These are phyloP conservation scores for Aspergillus intermedius DNA, from an alignment of 2,329 filamentous ascomycete species.

Conservation along the genomic window DNA sequence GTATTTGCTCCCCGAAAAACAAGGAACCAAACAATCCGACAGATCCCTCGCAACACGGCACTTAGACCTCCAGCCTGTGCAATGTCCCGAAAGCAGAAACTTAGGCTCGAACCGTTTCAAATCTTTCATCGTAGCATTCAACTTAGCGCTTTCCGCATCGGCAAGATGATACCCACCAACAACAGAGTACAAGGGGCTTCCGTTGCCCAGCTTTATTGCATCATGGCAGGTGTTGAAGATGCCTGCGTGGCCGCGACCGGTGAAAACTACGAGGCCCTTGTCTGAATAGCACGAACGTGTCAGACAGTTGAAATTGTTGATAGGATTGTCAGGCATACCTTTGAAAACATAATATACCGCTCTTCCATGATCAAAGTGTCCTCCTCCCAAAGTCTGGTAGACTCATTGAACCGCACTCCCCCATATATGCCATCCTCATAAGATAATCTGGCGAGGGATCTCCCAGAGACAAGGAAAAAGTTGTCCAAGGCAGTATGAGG, in stretches of 20 bases:
- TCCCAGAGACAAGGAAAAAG: slow-evolving; percentile 5
- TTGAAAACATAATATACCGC: slow-evolving; percentile 7
- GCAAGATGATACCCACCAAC: slow-evolving; percentile 6
- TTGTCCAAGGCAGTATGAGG: slow-evolving; percentile 3
- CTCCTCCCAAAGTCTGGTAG: background rate
- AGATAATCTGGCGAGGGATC: slow-evolving; percentile 1
- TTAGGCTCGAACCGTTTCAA: slow-evolving; percentile 3
- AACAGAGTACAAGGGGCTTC: slow-evolving; percentile 1
- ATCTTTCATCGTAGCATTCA: slow-evolving; percentile 4
- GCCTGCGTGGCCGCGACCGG: slow-evolving; percentile 4
- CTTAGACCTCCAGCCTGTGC: slow-evolving; percentile 7
- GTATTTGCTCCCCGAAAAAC: slow-evolving; percentile 6
- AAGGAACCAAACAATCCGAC: slow-evolving; percentile 5
- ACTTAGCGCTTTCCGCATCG: slow-evolving; percentile 2
- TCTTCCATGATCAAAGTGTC: slow-evolving; percentile 3
- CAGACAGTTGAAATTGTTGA: background rate
- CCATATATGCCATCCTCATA: slow-evolving; percentile 6
- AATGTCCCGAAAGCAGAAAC: slow-evolving; percentile 3
- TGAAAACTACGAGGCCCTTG: slow-evolving; percentile 5
- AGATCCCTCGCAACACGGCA: slow-evolving; percentile 5
- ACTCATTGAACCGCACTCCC: background rate
- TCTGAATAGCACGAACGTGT: background rate
- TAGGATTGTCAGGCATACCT: background rate
- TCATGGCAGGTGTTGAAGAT: slow-evolving; percentile 4
- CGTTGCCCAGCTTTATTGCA: slow-evolving; percentile 2